These are phyloP conservation scores for Boletus rubescentipes DNA, from an alignment of 768 basidiomycete genomes.

Conservation along the genomic window DNA sequence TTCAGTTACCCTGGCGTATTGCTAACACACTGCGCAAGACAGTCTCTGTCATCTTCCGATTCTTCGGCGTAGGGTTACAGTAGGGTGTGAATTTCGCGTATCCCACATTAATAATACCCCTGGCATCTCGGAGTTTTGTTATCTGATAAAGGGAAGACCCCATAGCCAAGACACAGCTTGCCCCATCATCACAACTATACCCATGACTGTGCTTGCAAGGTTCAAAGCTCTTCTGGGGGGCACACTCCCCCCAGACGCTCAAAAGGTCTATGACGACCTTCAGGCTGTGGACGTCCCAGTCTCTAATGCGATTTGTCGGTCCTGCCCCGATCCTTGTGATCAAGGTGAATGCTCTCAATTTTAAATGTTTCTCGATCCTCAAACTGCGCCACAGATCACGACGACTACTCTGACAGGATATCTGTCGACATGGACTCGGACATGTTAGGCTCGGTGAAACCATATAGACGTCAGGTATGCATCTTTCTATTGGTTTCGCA, in stretches of 20 bases:
- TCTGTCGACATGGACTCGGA: constrained; percentile 76
- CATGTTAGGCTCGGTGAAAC: constrained; percentile 84
- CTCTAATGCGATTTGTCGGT: constrained; percentile 64
- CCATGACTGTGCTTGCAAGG: constrained; percentile 28
- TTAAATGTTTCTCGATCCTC: constrained; percentile 28
- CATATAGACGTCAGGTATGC: constrained; percentile 77
- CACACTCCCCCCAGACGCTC: constrained; percentile 31
- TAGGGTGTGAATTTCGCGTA: not conserved
- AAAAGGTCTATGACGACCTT: constrained; percentile 50
- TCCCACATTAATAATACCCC: not conserved
- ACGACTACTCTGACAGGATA: constrained; percentile 71
- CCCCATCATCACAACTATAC: not conserved
- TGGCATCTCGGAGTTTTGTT: not conserved
- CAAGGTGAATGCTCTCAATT: constrained; percentile 43
- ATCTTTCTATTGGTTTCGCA: not conserved
- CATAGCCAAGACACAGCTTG: not conserved
- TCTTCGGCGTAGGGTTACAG: not conserved
- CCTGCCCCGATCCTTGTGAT: constrained; percentile 77
- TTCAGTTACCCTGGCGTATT: not conserved
- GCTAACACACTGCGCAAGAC: constrained; percentile 5
- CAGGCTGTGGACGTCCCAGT: constrained; percentile 61
- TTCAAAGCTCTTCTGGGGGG: constrained; percentile 21
- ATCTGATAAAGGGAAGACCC: constrained; percentile 4
- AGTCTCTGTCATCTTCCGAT: no score
- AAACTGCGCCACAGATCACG: constrained; percentile 51